Conservation (phyloP, 192 early-diverging fungal species). For the Cladochytrium replicatum region DNA sequence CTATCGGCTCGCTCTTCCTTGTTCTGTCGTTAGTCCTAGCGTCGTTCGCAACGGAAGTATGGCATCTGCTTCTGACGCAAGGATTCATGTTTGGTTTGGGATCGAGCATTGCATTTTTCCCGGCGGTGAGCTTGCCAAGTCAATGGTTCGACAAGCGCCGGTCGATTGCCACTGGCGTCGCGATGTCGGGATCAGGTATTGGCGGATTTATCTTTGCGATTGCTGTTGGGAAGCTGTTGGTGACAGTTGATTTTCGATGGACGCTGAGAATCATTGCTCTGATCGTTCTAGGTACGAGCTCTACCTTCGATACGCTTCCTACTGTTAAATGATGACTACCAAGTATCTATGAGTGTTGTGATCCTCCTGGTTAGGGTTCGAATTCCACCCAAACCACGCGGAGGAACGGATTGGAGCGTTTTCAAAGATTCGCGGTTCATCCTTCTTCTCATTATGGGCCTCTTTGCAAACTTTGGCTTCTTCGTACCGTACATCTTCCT, state of each 20-base stretch:
- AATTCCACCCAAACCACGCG: too few species aligned
- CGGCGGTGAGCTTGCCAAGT: constrained; percentile 48
- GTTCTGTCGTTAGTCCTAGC: constrained; percentile 31
- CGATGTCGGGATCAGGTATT: too few species aligned
- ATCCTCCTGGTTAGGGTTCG: too few species aligned
- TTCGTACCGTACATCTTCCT: constrained; percentile 50
- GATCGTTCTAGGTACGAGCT: too few species aligned
- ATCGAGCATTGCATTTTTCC: constrained; percentile 51
- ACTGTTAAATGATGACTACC: too few species aligned
- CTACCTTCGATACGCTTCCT: too few species aligned
- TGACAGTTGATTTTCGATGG: too few species aligned
- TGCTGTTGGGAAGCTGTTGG: too few species aligned
- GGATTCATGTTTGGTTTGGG: constrained; percentile 68
- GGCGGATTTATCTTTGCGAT: too few species aligned
- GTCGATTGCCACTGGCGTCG: constrained; percentile 61
- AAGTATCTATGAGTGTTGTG: too few species aligned
- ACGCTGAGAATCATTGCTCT: too few species aligned
- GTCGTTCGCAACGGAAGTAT: constrained; percentile 36
- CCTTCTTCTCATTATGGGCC: constrained; percentile 17
- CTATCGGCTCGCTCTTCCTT: constrained; percentile 35
- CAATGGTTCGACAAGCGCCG: constrained; percentile 63
- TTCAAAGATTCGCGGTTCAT: constrained; percentile 29
- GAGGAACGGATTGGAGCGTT: too few species aligned
- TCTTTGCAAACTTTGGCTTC: constrained; percentile 41
- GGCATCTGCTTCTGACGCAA: constrained; percentile 68